Conservation (phyloP, 2,329 filamentous ascomycete species). For the Verticillium klebahnii region DNA sequence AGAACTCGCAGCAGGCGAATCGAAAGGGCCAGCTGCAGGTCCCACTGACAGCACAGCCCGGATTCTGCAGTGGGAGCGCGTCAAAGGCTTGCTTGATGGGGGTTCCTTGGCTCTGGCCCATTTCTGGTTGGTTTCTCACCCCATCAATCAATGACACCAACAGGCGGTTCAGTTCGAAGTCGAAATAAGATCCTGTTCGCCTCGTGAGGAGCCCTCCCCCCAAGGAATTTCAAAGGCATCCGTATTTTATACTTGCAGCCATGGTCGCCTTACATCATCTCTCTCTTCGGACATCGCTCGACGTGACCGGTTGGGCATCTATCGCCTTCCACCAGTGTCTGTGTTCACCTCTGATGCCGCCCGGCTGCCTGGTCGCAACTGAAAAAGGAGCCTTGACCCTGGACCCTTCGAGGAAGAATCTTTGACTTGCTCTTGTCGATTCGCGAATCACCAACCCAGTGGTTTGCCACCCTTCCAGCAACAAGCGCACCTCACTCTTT, state of each 20-base stretch:
- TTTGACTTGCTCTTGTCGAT: too few species aligned
- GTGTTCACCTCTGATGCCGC: background rate
- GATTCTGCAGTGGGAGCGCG: background rate
- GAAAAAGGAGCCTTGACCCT: background rate
- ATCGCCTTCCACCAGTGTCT: background rate
- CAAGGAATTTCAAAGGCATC: background rate
- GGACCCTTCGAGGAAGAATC: background rate
- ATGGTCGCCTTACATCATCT: background rate
- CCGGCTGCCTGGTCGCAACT: too few species aligned
- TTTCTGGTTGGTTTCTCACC: background rate
- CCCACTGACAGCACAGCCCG: background rate
- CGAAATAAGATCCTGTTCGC: too few species aligned
- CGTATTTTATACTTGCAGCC: background rate
- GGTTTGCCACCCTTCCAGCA: too few species aligned
- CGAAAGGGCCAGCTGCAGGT: background rate
- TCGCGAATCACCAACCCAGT: too few species aligned
- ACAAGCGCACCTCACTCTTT: too few species aligned
- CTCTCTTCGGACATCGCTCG: background rate
- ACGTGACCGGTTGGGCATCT: background rate
- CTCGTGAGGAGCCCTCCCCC: too few species aligned
- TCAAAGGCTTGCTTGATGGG: background rate
- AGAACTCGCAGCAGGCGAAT: background rate
- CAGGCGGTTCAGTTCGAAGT: too few species aligned
- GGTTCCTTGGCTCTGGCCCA: background rate
- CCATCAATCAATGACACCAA: background rate